Base-by-base conservation (phyloP, 495 filamentous ascomycete species). In the Staphylotrichum longicolle region DNA sequence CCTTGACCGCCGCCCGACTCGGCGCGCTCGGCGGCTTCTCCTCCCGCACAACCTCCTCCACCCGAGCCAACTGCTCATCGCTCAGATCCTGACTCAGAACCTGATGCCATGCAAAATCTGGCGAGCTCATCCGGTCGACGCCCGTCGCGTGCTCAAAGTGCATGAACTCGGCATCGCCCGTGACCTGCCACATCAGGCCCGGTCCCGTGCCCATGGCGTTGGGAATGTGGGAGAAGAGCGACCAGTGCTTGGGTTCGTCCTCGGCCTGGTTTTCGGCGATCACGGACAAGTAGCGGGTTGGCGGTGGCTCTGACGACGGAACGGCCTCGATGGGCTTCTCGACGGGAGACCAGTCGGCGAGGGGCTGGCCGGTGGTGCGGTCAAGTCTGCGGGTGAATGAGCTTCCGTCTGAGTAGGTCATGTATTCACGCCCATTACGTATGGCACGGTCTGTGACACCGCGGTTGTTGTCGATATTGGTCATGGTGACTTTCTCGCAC, bases 111-210 rank as follows among this genome's bases (percentile, higher is more conserved):
- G 55, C 37, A 45, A 54, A 59, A 11, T 37, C 15, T 0, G 41
- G 46, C 33, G 49, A 49, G 37, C 12, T 46, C 47, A 58, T 44
- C 37, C 33, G 39, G 34, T 64, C 57, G 27, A 64, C 62, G 15
- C 14, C 51, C 2, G 32, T 15, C 14, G 41, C 46, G 34, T 64
- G 57, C 30, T 64, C 55, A 30, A 44, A 61, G 37, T 47, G 39
- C 62, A 64, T 64, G 6, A 54, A 42, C 55, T 58, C 57, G 12
- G 62, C 62, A 33, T 64, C 62, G 40, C 62, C 62, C 11, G 35
- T 59, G 5, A 63, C 61, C 45, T 64, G 62, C 55, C 51, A 55
- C 8, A 39, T 53, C 37, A 34, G 41, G 9, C 60, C 60, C 15
- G 42, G 34, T 6, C 57, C 39, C 5, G 57, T 50, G 46, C 58